Base-by-base conservation (phyloP, 2,329 filamentous ascomycete species). In the Cordyceps pruinosa region DNA sequence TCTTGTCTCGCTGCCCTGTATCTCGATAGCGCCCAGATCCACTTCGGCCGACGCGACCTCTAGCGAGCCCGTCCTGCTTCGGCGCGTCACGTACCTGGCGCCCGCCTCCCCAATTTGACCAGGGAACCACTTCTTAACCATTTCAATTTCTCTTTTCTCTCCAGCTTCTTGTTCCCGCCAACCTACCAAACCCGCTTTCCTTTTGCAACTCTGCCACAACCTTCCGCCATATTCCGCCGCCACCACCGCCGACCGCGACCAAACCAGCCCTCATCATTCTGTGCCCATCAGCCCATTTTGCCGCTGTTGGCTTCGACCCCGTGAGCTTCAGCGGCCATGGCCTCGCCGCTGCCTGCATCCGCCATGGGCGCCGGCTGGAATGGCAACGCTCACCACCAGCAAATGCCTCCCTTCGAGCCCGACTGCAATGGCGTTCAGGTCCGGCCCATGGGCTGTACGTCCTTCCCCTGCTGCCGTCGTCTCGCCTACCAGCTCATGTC, bases 371-470 rank as follows among this genome's bases (percentile, higher is more conserved):
- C 54, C 17, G 68, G 66, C 57, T 72, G 68, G 69, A 68, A 66
- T 61, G 62, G 60, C 59, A 63, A 65, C 56, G 59, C 62, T 60
- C 66, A 70, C 59, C 60, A 54, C 49, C 67, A 72, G 61, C 60
- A 53, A 48, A 68, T 68, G 67, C 66, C 62, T 60, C 62, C 64
- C 57, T 54, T 63, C 25, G 66, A 70, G 39, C 54, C 61, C 37
- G 76, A 76, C 53, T 76, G 78, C 49, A 66, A 69, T 62, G 83
- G 82, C 61, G 73, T 85, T 58, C 80, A 83, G 68, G 69, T 81
- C 69, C 83, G 80, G 66, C 75, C 78, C 42, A 87, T 89, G 84
- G 84, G 84, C 73, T 78, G 85, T 88, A 83, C 70, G 84, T 75
- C 57, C 50, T 58, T 46, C 62, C 15, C 7, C 54, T 19, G 13